Conservation (phyloP, 2,329 filamentous ascomycete genomes). For the Nigrograna mackinnonii region DNA sequence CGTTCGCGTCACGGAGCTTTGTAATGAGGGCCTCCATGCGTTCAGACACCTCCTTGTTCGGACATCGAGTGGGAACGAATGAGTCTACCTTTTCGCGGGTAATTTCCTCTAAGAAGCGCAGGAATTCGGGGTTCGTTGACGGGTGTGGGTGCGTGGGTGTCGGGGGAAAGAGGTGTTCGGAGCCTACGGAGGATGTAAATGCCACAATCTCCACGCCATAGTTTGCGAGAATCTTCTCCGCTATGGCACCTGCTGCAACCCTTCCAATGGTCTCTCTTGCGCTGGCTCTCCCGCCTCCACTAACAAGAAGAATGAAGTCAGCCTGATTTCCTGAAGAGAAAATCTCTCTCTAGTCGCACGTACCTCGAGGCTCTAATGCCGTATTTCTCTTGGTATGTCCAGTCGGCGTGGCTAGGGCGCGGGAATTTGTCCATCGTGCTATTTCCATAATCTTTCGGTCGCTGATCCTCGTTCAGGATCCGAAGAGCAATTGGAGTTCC, state of each 20-base stretch:
- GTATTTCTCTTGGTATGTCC: slow-evolving; percentile 97
- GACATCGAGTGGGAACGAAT: slow-evolving; percentile 86
- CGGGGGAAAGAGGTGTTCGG: slow-evolving; percentile 75
- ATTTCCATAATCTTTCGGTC: slow-evolving; percentile 88
- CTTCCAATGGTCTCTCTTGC: slow-evolving; percentile 95
- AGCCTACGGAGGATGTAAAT: slow-evolving; percentile 85
- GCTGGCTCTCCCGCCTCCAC: slow-evolving; percentile 85
- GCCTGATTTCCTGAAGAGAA: no score
- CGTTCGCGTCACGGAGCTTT: slow-evolving; percentile 74
- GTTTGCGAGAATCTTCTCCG: slow-evolving; percentile 87
- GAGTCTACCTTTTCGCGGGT: slow-evolving; percentile 78
- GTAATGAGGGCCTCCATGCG: slow-evolving; percentile 82
- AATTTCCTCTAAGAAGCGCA: slow-evolving; percentile 72
- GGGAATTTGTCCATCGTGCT: slow-evolving; percentile 91
- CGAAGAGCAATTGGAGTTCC: slow-evolving; percentile 88
- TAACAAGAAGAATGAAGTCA: no score
- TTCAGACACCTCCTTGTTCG: slow-evolving; percentile 64
- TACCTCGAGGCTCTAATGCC: slow-evolving; percentile 92
- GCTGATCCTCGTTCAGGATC: slow-evolving; percentile 90
- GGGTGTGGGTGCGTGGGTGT: slow-evolving; percentile 66
- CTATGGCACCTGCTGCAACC: slow-evolving; percentile 89
- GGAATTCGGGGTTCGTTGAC: slow-evolving; percentile 77
- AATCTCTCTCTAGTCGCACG: no score
- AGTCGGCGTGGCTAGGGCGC: slow-evolving; percentile 90
- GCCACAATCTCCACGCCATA: slow-evolving; percentile 90